phyloP scores from a whole-genome alignment of 768 basidiomycete species.

The Postia placenta region DNA sequence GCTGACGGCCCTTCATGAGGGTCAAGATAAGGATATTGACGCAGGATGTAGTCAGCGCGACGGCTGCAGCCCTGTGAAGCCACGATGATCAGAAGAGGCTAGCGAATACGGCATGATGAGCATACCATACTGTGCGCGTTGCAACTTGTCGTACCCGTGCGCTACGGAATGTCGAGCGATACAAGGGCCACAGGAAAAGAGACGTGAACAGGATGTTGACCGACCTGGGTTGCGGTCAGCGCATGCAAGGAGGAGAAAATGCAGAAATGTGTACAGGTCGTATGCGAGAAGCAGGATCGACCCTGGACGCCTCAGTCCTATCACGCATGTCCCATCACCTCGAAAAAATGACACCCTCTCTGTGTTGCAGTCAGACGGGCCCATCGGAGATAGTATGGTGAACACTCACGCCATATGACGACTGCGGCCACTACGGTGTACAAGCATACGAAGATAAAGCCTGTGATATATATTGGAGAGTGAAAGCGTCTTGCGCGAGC shows the following conservation, averaged over 20 bases:
- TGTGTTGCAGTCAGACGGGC: constrained; percentile 5
- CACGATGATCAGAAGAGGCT: not conserved
- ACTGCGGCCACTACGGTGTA: constrained; percentile 35
- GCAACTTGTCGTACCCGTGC: constrained; percentile 32
- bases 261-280: constrained; percentile 34
- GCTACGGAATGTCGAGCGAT: constrained; percentile 28
- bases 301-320: constrained; percentile 38
- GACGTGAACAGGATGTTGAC: constrained; percentile 34
- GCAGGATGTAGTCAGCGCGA: constrained; percentile 44
- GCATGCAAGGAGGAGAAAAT: not conserved
- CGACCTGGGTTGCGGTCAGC: constrained; percentile 11
- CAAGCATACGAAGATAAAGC: constrained; percentile 29
- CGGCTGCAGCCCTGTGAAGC: constrained; percentile 32
- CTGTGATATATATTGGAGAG: constrained; percentile 36
- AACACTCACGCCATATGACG: constrained; percentile 32
- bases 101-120: no score
- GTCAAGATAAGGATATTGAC: constrained; percentile 45
- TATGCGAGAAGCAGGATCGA: constrained; percentile 41
- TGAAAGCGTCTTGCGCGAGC: constrained; percentile 27
- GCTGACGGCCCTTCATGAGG: constrained; percentile 36
- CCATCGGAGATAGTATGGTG: not conserved
- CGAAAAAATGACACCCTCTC: constrained; percentile 33
- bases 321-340: constrained; percentile 36
- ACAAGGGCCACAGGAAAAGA: constrained; percentile 43
- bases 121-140: constrained; percentile 37